Evolutionary conservation across 345 rosid genomes (phyloP), one percentile per base, ranked within the genome.

Genomic region (Syzygium aromaticum): DNA sequence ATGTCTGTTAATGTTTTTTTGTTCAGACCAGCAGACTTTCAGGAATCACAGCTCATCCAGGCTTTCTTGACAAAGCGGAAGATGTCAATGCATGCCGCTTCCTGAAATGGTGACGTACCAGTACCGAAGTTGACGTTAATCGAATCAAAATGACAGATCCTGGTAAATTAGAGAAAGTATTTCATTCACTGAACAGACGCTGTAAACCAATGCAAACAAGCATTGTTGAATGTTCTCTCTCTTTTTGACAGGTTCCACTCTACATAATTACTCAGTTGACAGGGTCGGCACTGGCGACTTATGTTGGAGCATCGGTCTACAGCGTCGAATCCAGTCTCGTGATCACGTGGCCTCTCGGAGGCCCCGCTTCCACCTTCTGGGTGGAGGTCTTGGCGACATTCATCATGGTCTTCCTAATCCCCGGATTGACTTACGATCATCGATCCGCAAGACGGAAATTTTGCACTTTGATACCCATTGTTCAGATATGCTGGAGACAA

Each of bases 331-430:
- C 95, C 6, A 92, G 92, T 6, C 88, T 94, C 25, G 87, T 96
- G 95, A 86, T 85, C 85, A 97, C 98, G 5, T 88, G 87, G 73
- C 96, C 99, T 19, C 78, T 90, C 28, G 90, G 95, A 17, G 91
- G 95, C 86, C 92, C 90, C 57, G 84, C 54, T 89, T 88, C 99
- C 28, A 96, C 98, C 49, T 97, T 97, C 92, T 94, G 93, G 92
- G 95, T 93, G 17, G 99, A 97, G 89, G 90, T 97, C 85, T 89
- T 97, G 4, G 95, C 98, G 1, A 94, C 96, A 11, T 91, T 94
- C 89, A 92, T 95, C 40, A 85, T 95, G 38, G 91, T 97, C 86
- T 94, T 97, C 89, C 93, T 96, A 2, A 92, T 89, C 27, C 94
- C 98, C 3, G 91, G 98, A 2, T 43, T 97, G 85, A 89, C 92